phyloP scores from a whole-genome alignment of 2,329 filamentous ascomycete genomes.

The Arthroderma sp. region DNA sequence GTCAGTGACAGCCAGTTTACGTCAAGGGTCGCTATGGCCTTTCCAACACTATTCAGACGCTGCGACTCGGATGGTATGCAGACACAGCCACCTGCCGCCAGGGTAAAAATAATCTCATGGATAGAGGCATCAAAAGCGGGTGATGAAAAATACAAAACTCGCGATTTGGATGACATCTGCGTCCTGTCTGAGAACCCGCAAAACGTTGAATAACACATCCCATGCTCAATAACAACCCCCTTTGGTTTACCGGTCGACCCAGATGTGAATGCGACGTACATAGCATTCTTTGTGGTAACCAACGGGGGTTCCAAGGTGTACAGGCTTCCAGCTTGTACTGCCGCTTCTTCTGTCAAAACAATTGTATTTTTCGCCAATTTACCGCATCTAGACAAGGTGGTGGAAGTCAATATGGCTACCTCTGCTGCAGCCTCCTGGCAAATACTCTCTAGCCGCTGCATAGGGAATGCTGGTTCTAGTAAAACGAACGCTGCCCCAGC shows the following conservation, averaged over 20 bases:
- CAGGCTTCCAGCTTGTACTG: background rate
- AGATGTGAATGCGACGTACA: constrained; percentile 36
- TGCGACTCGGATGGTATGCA: constrained; percentile 30
- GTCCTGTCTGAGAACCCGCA: no score
- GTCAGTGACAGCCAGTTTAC: constrained; percentile 41
- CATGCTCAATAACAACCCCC: constrained; percentile 10
- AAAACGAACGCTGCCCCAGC: constrained; percentile 9
- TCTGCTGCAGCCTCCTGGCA: constrained; percentile 3
- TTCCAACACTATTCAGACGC: constrained; percentile 33
- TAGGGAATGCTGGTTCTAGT: constrained; percentile 15
- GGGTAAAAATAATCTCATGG: constrained; percentile 60
- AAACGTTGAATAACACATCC: background rate
- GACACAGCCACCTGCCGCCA: constrained; percentile 25
- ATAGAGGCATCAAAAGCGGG: constrained; percentile 83
- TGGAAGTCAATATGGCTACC: background rate
- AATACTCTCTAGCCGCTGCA: constrained; percentile 8
- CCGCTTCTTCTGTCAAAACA: background rate
- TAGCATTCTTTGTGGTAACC: constrained; percentile 1
- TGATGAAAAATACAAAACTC: constrained; percentile 66
- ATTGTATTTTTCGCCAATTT: constrained; percentile 1
- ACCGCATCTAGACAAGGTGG: background rate
- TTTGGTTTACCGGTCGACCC: constrained; percentile 12
- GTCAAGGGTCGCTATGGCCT: background rate
- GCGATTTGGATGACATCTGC: background rate
- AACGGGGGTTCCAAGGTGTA: background rate